Evolutionary conservation across 352 stramenopile genomes (phyloP), one percentile per base, ranked within the genome.

Genomic region (Saprolegnia parasitica): DNA sequence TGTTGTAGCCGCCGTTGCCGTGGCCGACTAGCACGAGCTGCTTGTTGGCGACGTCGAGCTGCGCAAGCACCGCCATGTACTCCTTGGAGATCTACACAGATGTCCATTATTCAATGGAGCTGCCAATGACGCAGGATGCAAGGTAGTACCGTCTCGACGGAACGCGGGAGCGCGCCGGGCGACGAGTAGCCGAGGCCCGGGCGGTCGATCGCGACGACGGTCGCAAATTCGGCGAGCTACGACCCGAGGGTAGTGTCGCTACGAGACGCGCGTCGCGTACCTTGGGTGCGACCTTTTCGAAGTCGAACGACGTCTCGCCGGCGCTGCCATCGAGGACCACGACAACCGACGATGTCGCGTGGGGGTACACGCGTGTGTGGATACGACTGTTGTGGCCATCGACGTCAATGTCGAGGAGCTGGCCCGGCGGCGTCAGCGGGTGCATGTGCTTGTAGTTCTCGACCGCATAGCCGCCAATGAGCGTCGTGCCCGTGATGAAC

Each of bases 221-320:
- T 73, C n/a, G 83, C 81, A 40, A 88, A 88, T 47, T 71, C 49
- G 15, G 72, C 73, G 42, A 89, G 73, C 42, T 78, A 65, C 1
- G 45, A 55, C 23, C 21, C 18, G 26, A n/a, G 15, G 26, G 4
- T 47, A 50, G 18, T 16, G 54, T 23, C 15, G 10, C 39, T 20
- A 20, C 18, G 32, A 29, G 46, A 20, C 23, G 29, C 49, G 11
- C 32, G 15, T 13, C 4, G 35, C 11, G 3, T n/a, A 84, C 66
- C 49, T 87, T 57, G 18, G 71, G 71, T 1, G 74, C 73, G 56
- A 93, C 81, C 67, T 93, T 91, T 56, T 90, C 83, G 81, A 83
- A 93, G 68, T 93, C 85, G 68, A 93, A 93, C 37, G 81, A 90
- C 20, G 85, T 89, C 76, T 93, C 83, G n/a, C 85, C 85, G 39